Evolutionary conservation across 1,139 yeast genomes (phyloP).

Genomic region (Yamadazyma pseudoaaseri): DNA sequence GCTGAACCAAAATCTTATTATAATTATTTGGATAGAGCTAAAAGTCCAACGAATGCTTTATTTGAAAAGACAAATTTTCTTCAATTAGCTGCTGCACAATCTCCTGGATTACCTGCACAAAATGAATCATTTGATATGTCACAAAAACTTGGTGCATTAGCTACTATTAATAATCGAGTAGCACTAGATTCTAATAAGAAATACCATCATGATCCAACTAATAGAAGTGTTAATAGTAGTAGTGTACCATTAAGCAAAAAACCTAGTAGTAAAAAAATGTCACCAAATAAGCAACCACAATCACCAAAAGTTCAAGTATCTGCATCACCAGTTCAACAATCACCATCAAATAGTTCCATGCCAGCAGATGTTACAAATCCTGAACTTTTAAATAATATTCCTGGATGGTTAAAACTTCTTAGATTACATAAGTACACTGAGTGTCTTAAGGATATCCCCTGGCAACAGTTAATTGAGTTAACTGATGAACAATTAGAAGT

Average conservation of each 20-base stretch:
- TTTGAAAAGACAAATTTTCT: slow-evolving; percentile 45
- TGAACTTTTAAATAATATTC: slow-evolving; percentile 71
- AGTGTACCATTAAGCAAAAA: slow-evolving; percentile 32
- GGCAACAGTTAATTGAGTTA: slow-evolving; percentile 77
- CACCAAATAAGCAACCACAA: slow-evolving; percentile 4
- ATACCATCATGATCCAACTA: slow-evolving; percentile 29
- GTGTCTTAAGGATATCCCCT: slow-evolving; percentile 67
- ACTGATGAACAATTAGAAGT: slow-evolving; percentile 68
- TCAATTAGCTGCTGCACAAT: slow-evolving; percentile 41
- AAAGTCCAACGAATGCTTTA: slow-evolving; percentile 45
- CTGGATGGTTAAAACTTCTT: slow-evolving; percentile 87
- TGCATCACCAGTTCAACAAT: slow-evolving; percentile 8
- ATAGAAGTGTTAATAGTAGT: slow-evolving; percentile 36
- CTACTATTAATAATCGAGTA: slow-evolving; percentile 61
- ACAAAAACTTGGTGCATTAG: slow-evolving; percentile 59
- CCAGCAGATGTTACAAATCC: slow-evolving; percentile 66
- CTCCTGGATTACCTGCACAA: slow-evolving; percentile 11
- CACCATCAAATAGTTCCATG: slow-evolving; percentile 37
- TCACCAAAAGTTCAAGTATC: slow-evolving; percentile 9
- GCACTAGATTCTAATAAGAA: slow-evolving; percentile 57
- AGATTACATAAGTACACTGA: slow-evolving; percentile 93
- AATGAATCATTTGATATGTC: slow-evolving; percentile 34
- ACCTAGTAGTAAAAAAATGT: slow-evolving; percentile 14
- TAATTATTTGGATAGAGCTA: slow-evolving; percentile 31
- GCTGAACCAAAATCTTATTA: slow-evolving; percentile 32